Base-by-base conservation (phyloP, 768 basidiomycete species). In the Exsudoporus frostii region DNA sequence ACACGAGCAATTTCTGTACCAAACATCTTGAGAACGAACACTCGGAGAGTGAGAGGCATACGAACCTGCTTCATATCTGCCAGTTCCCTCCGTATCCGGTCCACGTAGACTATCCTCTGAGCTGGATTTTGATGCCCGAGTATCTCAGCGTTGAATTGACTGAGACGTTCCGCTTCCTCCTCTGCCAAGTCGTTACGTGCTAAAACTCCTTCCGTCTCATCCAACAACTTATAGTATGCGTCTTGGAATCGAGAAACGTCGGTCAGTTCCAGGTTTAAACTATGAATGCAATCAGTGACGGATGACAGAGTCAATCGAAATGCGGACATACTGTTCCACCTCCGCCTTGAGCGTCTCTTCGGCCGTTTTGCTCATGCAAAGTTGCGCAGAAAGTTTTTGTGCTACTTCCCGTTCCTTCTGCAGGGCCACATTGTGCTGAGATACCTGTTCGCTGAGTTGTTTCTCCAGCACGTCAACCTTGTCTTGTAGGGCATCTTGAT, bases 51-150 rank as follows among this genome's bases (percentile, higher is more conserved):
- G 4, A 48, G 30, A 41, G 33, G 5, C 46, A 22, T 25, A 72
- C 85, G 54, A 55, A 90, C 92, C 70, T 90, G 88, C 68, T 92
- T 92, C 6, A 81, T 77, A 50, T 91, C 85, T 3, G 90, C 82
- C 45, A 95, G 72, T 65, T 96, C 92, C 51, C 79, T 74, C 33
- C 93, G 79, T 48, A 97, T 83, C 49, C 84, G 79, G 53, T 95
- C 94, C 15, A 97, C 84, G 60, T 96, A 95, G 67, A 84, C 76
- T 61, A 97, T 92, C 54, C 84, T 82, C 69, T 96, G 93, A 2
- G 84, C 83, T 9, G 90, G 88, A 64, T 95, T 94, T 32, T 80
- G 78, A 65, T 95, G 92, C 0, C 90, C 83, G 17, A 93, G 73
- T 53, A 96, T 88, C 65, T 93, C 84, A 1, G 90, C 88, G 57